These are phyloP conservation scores for Solanum hybrid DNA, from an alignment of 305 asterid species.

Conservation along the genomic window DNA sequence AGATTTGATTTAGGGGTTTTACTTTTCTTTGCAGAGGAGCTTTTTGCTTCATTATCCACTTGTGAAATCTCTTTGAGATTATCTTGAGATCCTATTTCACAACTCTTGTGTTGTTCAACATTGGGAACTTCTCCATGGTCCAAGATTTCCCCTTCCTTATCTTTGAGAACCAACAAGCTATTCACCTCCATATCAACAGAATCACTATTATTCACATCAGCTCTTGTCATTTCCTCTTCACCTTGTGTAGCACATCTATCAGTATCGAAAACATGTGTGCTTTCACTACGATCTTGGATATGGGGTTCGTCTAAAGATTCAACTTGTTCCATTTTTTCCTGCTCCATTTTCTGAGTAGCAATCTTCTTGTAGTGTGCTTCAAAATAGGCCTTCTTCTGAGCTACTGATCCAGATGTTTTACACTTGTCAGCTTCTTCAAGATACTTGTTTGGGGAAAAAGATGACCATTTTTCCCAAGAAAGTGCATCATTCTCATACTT, in stretches of 20 bases:
- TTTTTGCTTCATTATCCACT: slow-evolving; percentile 24
- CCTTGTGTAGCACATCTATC: slow-evolving; percentile 27
- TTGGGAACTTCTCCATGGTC: slow-evolving; percentile 20
- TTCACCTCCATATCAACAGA: slow-evolving; percentile 15
- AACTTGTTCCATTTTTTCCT: slow-evolving; percentile 27
- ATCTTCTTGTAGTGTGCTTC: slow-evolving; percentile 89
- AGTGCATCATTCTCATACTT: slow-evolving; percentile 72
- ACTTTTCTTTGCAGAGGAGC: slow-evolving; percentile 18
- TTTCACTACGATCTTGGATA: slow-evolving; percentile 12
- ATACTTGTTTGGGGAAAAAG: slow-evolving; percentile 84
- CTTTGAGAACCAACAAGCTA: not conserved
- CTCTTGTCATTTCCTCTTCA: slow-evolving; percentile 15
- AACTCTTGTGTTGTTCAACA: slow-evolving; percentile 17
- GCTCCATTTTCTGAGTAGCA: slow-evolving; percentile 73
- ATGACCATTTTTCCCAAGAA: slow-evolving; percentile 95
- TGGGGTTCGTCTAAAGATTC: slow-evolving; percentile 23
- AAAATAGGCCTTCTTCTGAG: slow-evolving; percentile 85
- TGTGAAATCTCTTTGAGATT: slow-evolving; percentile 21
- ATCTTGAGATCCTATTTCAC: slow-evolving; percentile 20
- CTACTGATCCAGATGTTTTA: slow-evolving; percentile 88
- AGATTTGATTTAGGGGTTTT: slow-evolving; percentile 30
- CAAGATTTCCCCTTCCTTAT: slow-evolving; percentile 25
- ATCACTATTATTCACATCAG: slow-evolving; percentile 5
- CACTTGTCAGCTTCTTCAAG: slow-evolving; percentile 80
- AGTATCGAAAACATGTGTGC: slow-evolving; percentile 10